phyloP scores from a whole-genome alignment of 78 protist species.

The Andalucia godoyi region DNA sequence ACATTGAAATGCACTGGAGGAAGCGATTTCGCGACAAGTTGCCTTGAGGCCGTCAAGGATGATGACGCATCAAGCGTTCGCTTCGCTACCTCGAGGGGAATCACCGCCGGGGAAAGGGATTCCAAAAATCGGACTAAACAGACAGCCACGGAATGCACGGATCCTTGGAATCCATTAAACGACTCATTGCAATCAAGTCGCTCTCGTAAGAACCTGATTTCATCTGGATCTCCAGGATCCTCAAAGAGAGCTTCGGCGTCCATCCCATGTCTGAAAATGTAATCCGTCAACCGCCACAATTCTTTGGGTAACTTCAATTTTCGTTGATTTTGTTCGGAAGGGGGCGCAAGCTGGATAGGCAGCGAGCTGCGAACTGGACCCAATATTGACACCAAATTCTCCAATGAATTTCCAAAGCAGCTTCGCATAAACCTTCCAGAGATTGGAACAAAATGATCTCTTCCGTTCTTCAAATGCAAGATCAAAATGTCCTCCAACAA shows the following conservation, averaged over 20 bases:
- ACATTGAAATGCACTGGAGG: neutral
- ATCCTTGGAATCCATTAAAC: neutral
- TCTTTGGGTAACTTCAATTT: slow-evolving; percentile 56
- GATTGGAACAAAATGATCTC: slow-evolving; percentile 38
- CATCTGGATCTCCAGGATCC: slow-evolving; percentile 22
- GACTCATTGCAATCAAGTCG: slow-evolving; percentile 30
- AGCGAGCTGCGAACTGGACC: neutral
- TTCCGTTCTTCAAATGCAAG: slow-evolving; percentile 60
- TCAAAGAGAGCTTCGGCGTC: slow-evolving; percentile 29
- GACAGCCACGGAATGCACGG: slow-evolving; percentile 52
- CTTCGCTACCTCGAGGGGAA: slow-evolving; percentile 35
- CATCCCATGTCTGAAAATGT: slow-evolving; percentile 24
- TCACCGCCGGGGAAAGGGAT: slow-evolving; percentile 40
- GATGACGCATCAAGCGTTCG: slow-evolving; percentile 15
- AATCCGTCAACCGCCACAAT: slow-evolving; percentile 62
- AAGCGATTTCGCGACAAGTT: neutral
- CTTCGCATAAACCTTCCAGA: slow-evolving; percentile 30
- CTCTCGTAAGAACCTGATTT: slow-evolving; percentile 26
- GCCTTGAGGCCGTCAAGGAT: neutral
- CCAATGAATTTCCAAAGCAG: slow-evolving; percentile 48
- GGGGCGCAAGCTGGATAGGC: slow-evolving; percentile 1
- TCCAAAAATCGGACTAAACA: slow-evolving; percentile 43
- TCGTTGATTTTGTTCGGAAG: neutral
- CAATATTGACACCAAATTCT: slow-evolving; percentile 12
- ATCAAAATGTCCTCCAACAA: slow-evolving; percentile 57